These are phyloP conservation scores for Echinochloa phyllopogon DNA, from an alignment of 176 grass and related monocot species.

Conservation along the genomic window DNA sequence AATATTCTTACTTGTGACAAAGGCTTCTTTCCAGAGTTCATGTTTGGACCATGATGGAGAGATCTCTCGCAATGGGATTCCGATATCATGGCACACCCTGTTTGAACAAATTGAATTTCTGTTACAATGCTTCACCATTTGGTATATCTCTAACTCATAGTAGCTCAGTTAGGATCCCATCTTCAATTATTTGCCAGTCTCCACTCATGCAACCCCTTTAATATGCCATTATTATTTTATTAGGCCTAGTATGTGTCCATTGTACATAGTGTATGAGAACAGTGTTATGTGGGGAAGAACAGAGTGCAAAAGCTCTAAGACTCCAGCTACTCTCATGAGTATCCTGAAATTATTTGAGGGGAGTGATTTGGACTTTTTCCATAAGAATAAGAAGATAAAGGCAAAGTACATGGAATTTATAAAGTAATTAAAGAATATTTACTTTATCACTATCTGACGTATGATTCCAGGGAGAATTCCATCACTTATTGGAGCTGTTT, in stretches of 20 bases:
- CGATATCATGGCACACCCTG: constrained; percentile 76
- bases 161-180: background rate
- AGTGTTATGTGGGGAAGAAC: no score
- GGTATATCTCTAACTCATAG: background rate
- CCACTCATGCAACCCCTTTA: background rate
- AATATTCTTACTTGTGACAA: constrained; percentile 76
- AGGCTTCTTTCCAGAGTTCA: constrained; percentile 85
- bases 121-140: constrained; percentile 31
- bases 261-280: background rate
- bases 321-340: background rate
- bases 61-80: constrained; percentile 64
- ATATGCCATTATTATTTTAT: background rate
- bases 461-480: constrained; percentile 85
- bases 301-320: constrained; percentile 4
- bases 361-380: no score
- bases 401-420: constrained; percentile 6
- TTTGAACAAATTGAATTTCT: constrained; percentile 29
- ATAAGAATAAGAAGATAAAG: background rate
- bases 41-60: constrained; percentile 80
- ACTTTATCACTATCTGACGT: constrained; percentile 86
- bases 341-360: background rate
- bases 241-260: background rate
- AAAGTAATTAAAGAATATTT: constrained; percentile 38
- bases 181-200: background rate
- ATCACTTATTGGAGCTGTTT: constrained; percentile 75